Evolutionary conservation across 2,329 filamentous ascomycete species (phyloP).

Genomic region (Aspergillus unguis): DNA sequence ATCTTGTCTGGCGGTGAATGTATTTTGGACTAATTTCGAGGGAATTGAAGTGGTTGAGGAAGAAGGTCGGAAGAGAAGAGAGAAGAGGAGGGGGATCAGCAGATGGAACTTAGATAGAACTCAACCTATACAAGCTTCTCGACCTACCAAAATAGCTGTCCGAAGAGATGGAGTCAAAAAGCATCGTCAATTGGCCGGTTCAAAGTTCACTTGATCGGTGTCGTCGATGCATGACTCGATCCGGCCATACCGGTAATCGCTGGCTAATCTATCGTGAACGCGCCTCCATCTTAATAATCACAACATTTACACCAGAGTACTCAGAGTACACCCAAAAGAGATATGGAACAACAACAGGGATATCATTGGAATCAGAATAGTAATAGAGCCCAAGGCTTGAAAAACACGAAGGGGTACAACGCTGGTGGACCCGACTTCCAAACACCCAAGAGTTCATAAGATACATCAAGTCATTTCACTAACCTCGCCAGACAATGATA

Average conservation of each 20-base stretch:
- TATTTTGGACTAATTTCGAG: neutral
- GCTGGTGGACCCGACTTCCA: neutral
- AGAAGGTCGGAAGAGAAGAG: neutral
- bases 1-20: constrained; percentile 3
- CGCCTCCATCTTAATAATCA: no score
- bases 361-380: constrained; percentile 13
- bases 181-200: neutral
- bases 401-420: neutral
- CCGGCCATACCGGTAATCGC: no score
- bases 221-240: no score
- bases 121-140: neutral
- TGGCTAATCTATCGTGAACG: no score
- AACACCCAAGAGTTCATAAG: neutral
- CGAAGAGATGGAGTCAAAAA: neutral
- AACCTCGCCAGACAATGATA: constrained; percentile 3
- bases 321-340: no score
- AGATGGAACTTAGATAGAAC: neutral
- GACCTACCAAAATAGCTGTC: neutral
- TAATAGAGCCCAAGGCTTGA: neutral
- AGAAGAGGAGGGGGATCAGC: constrained; percentile 1
- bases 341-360: constrained; percentile 4
- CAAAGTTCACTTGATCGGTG: neutral
- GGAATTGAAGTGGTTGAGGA: neutral
- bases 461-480: constrained; percentile 1
- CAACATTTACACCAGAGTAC: no score